Base-by-base conservation (phyloP, 1,139 yeast genomes). In the Yarrowia galli region DNA sequence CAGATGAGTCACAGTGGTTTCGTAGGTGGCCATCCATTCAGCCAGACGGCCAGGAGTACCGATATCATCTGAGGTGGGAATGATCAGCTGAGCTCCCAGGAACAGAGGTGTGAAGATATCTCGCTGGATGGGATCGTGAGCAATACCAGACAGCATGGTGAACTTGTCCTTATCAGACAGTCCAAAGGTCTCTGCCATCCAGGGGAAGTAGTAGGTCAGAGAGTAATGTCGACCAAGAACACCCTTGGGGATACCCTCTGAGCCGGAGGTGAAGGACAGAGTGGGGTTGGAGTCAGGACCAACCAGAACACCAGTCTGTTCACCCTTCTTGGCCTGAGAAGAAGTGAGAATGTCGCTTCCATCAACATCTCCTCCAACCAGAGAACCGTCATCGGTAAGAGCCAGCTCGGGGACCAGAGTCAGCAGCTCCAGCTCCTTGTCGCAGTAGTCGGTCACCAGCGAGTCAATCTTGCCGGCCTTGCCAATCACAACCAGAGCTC, bases 241-340 rank as follows among this genome's bases (percentile, higher is more conserved):
- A 82, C 99, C 99, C 81, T 95, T 95, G 73, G 99, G 99, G 72
- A 95, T 83, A 78, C 99, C 99, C 79, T 95, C 99, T 15, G 97
- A 91, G 46, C 99, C 99, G 25, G 97, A 91, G n/a, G 99, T 95
- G 81, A 95, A 95, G 0, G 98, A 91, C 65, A 95, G 83, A 2
- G 99, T 95, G 61, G 99, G 99, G 76, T 92, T 93, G 42, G 96
- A 89, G 77, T 95, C 99, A 3, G 99, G 99, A 1, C 99, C 99
- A 48, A 95, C 98, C 63, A 88, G 81, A n/a, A 95, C 95, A 28
- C 97, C 97, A 1, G 97, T 88, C 68, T 91, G 85, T 51, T 83
- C 78, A 66, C 84, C 82, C 72, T 83, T 84, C 71, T 77, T 82
- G 49, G 80, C 75, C 68, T 81, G 80, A 71, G 83, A 86, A 1